Conservation (phyloP, 106 monocot species). For the Xerophyta viscosa region DNA sequence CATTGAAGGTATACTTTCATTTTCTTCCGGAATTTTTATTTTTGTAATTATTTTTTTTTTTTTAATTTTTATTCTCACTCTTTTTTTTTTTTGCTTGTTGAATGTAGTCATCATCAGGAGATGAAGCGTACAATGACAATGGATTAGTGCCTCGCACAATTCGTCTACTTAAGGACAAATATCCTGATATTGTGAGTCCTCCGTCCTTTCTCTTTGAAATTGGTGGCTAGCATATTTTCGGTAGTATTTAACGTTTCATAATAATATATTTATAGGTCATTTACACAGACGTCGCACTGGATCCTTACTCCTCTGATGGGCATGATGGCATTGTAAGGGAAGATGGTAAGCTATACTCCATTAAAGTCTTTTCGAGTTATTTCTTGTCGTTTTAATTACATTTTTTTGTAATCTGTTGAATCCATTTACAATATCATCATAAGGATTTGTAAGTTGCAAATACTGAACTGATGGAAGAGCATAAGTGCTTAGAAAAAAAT, state of each 20-base stretch:
- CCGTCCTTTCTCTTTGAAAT: neutral
- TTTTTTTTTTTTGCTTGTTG: neutral
- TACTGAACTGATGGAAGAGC: no score
- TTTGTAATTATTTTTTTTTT: neutral
- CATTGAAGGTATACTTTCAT: slow-evolving; percentile 63
- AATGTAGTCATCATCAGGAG: slow-evolving; percentile 74
- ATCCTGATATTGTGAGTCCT: slow-evolving; percentile 75
- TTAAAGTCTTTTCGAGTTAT: no score
- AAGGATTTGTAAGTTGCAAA: no score
- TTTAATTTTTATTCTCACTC: neutral
- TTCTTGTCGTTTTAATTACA: no score
- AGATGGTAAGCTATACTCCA: slow-evolving; percentile 83
- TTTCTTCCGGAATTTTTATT: neutral
- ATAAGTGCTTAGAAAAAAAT: no score
- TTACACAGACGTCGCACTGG: slow-evolving; percentile 98
- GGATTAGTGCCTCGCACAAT: slow-evolving; percentile 88
- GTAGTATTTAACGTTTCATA: no score
- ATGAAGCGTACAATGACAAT: slow-evolving; percentile 98
- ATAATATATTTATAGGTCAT: slow-evolving; percentile 46
- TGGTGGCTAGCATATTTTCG: no score
- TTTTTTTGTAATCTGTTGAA: no score
- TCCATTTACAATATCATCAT: no score
- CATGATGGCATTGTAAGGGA: slow-evolving; percentile 99
- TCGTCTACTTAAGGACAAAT: slow-evolving; percentile 90
- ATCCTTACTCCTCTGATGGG: slow-evolving; percentile 97